phyloP scores from a whole-genome alignment of 139 green algal species.

The Limnomonas spitsbergensis region DNA sequence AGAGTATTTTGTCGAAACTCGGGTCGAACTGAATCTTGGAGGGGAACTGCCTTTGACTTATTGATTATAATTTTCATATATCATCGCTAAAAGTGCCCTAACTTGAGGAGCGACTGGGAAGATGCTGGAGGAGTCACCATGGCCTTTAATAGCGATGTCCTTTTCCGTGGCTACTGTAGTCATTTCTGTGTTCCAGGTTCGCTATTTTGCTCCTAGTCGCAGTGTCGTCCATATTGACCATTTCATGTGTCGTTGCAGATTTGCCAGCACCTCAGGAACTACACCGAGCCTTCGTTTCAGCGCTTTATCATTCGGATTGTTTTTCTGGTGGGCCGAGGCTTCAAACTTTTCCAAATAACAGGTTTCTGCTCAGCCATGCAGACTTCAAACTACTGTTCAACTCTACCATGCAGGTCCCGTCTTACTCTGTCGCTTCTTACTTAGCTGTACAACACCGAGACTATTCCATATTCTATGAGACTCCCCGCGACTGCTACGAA shows the following conservation, averaged over 20 bases:
- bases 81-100: too few species aligned
- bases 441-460: neutral
- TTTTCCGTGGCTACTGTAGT: neutral
- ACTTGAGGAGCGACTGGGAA: too few species aligned
- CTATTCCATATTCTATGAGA: conserved; percentile 77
- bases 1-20: too few species aligned
- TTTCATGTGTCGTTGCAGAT: too few species aligned
- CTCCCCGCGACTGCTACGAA: conserved; percentile 91
- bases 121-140: conserved; percentile 10
- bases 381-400: neutral
- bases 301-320: conserved; percentile 97
- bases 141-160: neutral
- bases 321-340: conserved; percentile 88
- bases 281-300: conserved; percentile 89
- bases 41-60: too few species aligned
- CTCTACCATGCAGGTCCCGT: neutral
- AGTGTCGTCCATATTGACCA: too few species aligned
- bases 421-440: neutral
- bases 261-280: conserved; percentile 81
- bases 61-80: too few species aligned
- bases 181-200: conserved; percentile 4
- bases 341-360: too few species aligned
- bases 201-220: too few species aligned
- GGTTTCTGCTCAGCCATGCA: neutral
- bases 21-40: too few species aligned